Evolutionary conservation across 768 basidiomycete genomes (phyloP).

Genomic region (Suillus subluteus): DNA sequence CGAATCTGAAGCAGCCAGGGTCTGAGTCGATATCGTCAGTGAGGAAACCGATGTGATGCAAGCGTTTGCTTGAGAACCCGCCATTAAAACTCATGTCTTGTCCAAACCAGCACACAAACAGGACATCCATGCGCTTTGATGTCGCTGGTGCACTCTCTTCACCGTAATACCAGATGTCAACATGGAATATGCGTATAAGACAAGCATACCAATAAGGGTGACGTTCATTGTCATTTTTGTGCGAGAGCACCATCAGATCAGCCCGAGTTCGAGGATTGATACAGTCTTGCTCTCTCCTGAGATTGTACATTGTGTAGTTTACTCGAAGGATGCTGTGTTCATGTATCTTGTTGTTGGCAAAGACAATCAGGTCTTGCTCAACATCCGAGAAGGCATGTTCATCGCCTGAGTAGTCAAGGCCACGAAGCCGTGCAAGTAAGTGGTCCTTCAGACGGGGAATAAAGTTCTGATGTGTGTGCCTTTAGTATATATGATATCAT

Average conservation of each 20-base stretch:
- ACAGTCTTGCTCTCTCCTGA: constrained; percentile 26
- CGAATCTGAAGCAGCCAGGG: too few relatives aligned
- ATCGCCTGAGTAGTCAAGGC: constrained; percentile 17
- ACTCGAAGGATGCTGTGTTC: constrained; percentile 33
- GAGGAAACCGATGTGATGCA: too few relatives aligned
- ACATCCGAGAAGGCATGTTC: constrained; percentile 22
- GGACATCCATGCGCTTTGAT: too few relatives aligned
- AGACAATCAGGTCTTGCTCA: constrained; percentile 25
- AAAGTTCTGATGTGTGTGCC: constrained; percentile 31
- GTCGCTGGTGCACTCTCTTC: too few relatives aligned
- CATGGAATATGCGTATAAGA: too few relatives aligned
- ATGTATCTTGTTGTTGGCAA: constrained; percentile 37
- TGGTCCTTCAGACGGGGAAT: constrained; percentile 19
- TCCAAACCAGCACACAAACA: too few relatives aligned
- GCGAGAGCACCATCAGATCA: constrained; percentile 39
- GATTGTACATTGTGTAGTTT: constrained; percentile 37
- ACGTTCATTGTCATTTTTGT: constrained; percentile 18
- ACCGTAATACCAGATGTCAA: too few relatives aligned
- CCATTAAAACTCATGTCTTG: too few relatives aligned
- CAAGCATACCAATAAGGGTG: constrained; percentile 45
- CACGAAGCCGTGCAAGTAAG: constrained; percentile 11
- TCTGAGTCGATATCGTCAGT: too few relatives aligned
- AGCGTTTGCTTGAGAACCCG: too few relatives aligned
- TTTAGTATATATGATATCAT: constrained; percentile 1
- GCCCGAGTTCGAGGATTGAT: constrained; percentile 34